Base-by-base conservation (phyloP, 306 rosid species). In the Hippophae tibetana region DNA sequence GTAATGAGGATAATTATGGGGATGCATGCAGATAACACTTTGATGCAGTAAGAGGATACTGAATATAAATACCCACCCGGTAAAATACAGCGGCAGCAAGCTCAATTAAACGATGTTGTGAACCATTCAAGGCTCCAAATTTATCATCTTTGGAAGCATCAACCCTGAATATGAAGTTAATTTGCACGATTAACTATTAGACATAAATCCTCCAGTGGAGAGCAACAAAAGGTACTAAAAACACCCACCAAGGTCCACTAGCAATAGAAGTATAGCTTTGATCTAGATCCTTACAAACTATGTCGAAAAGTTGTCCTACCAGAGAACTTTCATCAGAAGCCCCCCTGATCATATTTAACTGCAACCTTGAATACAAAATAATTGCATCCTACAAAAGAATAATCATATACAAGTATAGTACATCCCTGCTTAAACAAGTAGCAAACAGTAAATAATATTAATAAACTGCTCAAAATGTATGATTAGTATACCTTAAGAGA, bases 241-340 rank as follows among this genome's bases (percentile, higher is more conserved):
- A 70, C 31, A 56, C 84, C 65, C 62, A 87, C 98, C 90, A 57
- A 57, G 82, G 82, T 54, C 79, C 58, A 52, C 76, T 72, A 72
- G 72, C 67, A 63, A 74, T 64, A 54, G 79, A 76, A 72, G 70
- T 51, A 77, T 72, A 72, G 70, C 86, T 79, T 66, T 83, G 96
- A 83, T 90, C 95, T 58, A 90, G 89, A 74, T 90, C 96, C 95
- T 85, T 90, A 60, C 76, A 87, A 57, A 87, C 68, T 75, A 90
- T 79, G 23, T 90, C 98, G 27, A 90, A 63, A 74, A 90, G 87
- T 44, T 85, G 98, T 56, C 85, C 87, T 44, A 90, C 83, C 73
- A 87, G 61, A 72, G 70, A 52, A 60, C 66, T 70, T 70, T 69
- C 82, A 76, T 90, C 95, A 62, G 75, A 70, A 56, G 76, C 74